Conservation (phyloP, 768 basidiomycete species). For the Leccinum olivaceopallidum region DNA sequence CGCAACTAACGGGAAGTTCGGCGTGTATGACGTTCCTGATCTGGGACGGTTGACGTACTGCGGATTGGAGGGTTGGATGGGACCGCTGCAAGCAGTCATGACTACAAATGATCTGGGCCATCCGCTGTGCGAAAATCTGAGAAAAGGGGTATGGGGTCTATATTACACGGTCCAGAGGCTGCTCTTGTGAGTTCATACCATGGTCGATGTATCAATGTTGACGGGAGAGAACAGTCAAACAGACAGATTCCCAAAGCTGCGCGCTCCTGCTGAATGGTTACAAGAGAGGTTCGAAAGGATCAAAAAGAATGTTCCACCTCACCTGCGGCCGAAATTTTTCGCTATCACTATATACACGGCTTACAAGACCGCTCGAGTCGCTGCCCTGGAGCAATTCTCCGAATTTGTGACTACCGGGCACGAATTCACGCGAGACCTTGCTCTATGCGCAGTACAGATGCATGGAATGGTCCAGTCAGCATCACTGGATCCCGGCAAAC, state of each 20-base stretch:
- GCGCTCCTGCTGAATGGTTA: slow-evolving; percentile 78
- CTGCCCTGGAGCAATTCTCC: slow-evolving; percentile 84
- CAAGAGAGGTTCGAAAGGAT: slow-evolving; percentile 84
- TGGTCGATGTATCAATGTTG: slow-evolving; percentile 13
- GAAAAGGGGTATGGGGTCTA: slow-evolving; percentile 89
- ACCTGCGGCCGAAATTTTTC: slow-evolving; percentile 95
- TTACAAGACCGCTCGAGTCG: slow-evolving; percentile 85
- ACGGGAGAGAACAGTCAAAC: slow-evolving; percentile 47
- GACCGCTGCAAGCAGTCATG: slow-evolving; percentile 80
- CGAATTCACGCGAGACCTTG: slow-evolving; percentile 87
- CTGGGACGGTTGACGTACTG: slow-evolving; percentile 82
- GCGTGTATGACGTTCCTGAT: slow-evolving; percentile 79
- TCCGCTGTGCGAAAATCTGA: slow-evolving; percentile 82
- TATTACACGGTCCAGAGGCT: slow-evolving; percentile 82
- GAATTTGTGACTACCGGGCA: slow-evolving; percentile 86
- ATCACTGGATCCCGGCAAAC: slow-evolving; percentile 72
- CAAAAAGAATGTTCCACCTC: slow-evolving; percentile 71
- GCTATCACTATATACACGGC: slow-evolving; percentile 88
- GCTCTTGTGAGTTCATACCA: slow-evolving; percentile 52
- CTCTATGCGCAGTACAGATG: slow-evolving; percentile 86
- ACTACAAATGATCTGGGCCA: slow-evolving; percentile 92
- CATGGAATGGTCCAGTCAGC: slow-evolving; percentile 89
- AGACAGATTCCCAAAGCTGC: slow-evolving; percentile 65
- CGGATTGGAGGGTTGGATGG: slow-evolving; percentile 98
- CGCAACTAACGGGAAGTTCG: slow-evolving; percentile 77